Conservation (phyloP, 1,284 basidiomycete species). For the Schizophyllum amplum region DNA sequence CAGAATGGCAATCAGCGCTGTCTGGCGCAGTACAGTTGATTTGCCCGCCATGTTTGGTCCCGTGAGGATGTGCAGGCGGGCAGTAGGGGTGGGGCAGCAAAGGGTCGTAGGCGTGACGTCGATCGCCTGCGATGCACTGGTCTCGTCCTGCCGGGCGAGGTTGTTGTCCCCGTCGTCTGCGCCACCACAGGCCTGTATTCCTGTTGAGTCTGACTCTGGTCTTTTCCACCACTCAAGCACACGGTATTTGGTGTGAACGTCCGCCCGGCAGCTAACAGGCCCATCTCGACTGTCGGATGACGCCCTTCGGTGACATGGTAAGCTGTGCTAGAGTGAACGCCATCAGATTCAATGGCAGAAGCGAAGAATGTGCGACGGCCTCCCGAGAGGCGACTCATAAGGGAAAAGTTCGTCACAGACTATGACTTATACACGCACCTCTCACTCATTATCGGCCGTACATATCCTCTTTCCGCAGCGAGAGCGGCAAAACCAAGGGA, state of each 20-base stretch:
- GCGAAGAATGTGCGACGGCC: background rate
- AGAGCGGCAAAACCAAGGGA: slow-evolving; percentile 76
- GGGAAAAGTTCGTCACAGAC: slow-evolving; percentile 4
- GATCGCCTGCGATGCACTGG: background rate
- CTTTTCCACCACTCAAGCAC: slow-evolving; percentile 28
- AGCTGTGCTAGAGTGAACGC: slow-evolving; percentile 38
- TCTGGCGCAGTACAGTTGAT: slow-evolving; percentile 88
- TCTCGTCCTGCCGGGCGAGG: background rate
- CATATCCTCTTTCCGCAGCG: slow-evolving; percentile 74
- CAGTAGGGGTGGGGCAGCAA: background rate
- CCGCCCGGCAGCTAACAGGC: slow-evolving; percentile 68
- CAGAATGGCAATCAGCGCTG: slow-evolving; percentile 83
- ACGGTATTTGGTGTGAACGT: slow-evolving; percentile 83
- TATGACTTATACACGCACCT: slow-evolving; percentile 48
- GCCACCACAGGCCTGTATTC: no score
- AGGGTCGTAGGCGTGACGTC: background rate
- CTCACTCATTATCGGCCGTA: slow-evolving; percentile 63
- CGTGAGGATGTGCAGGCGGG: slow-evolving; percentile 59
- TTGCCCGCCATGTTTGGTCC: slow-evolving; percentile 98
- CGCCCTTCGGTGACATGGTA: slow-evolving; percentile 75
- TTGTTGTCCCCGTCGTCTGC: background rate
- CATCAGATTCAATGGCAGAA: background rate
- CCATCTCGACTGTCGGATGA: slow-evolving; percentile 90
- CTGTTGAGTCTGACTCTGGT: no score
- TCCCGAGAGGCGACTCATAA: background rate